Evolutionary conservation across 495 filamentous ascomycete genomes (phyloP).

Genomic region (Penicillium turbatum): DNA sequence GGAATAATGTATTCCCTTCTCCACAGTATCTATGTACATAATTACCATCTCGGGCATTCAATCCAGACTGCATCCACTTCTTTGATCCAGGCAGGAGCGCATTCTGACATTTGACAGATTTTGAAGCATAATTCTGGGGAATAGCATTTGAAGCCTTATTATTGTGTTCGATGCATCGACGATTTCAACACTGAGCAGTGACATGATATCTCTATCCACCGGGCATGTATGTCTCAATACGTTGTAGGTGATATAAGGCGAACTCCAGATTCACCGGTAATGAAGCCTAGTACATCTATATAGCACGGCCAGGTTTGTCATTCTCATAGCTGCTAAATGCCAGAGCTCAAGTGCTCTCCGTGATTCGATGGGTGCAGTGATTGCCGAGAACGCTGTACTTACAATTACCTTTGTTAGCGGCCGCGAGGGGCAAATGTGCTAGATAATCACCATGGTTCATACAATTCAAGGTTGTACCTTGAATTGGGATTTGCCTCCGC

Average conservation of each 20-base stretch:
- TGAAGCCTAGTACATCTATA: conserved; percentile 82
- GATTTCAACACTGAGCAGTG: conserved; percentile 61
- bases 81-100: conserved; percentile 33
- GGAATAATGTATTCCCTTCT: background rate
- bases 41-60: conserved; percentile 5
- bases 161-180: conserved; percentile 69
- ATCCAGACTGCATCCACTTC: background rate
- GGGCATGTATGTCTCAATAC: background rate
- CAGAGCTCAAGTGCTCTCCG: conserved; percentile 72
- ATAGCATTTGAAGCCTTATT: no score
- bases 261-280: conserved; percentile 88
- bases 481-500: conserved; percentile 80
- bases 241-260: conserved; percentile 44
- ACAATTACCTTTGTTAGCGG: background rate
- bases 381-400: conserved; percentile 82
- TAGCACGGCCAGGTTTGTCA: conserved; percentile 6
- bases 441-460: conserved; percentile 31
- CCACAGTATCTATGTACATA: conserved; percentile 2
- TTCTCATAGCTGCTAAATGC: conserved; percentile 47
- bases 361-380: conserved; percentile 59
- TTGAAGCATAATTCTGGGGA: conserved; percentile 49
- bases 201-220: background rate
- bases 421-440: conserved; percentile 48
- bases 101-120: conserved; percentile 34
- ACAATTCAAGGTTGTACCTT: conserved; percentile 65